Conservation (phyloP, 352 stramenopile genomes). For the Phytopythium mirpurense region DNA sequence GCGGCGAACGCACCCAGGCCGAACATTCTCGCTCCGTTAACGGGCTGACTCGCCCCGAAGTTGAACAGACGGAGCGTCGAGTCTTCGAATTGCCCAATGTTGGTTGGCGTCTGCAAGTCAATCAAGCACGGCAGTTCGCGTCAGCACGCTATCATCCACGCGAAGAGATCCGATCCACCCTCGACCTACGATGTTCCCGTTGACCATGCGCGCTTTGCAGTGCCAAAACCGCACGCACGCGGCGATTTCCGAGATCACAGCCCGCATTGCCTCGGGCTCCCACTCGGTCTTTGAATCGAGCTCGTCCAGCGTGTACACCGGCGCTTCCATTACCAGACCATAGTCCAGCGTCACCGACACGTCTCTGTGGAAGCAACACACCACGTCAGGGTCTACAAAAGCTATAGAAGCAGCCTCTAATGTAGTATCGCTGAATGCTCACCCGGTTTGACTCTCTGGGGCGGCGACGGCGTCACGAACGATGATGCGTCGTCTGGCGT, state of each 20-base stretch:
- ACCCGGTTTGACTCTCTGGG: constrained; percentile 58
- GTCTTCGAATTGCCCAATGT: constrained; percentile 38
- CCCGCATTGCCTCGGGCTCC: constrained; percentile 20
- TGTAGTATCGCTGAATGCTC: not conserved
- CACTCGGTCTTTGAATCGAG: constrained; percentile 26
- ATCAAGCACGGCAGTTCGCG: no score
- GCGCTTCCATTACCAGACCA: constrained; percentile 47
- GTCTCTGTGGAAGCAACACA: constrained; percentile 26
- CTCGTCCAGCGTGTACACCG: constrained; percentile 41
- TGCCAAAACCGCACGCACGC: constrained; percentile 62
- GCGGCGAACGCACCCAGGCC: constrained; percentile 20
- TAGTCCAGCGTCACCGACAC: constrained; percentile 42
- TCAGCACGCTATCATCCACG: no score
- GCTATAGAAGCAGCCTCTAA: not conserved
- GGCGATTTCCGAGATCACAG: constrained; percentile 34
- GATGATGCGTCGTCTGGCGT: constrained; percentile 46
- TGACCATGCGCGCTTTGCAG: constrained; percentile 32
- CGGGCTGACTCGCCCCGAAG: constrained; percentile 31
- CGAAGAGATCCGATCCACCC: no score
- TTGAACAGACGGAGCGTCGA: constrained; percentile 39
- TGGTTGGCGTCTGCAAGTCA: constrained; percentile 26
- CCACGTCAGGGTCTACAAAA: no score
- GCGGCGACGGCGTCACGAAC: constrained; percentile 21
- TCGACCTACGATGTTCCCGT: constrained; percentile 57
- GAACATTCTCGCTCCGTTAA: constrained; percentile 24